phyloP scores from a whole-genome alignment of 305 asterid species.

The Solanum hybrid region DNA sequence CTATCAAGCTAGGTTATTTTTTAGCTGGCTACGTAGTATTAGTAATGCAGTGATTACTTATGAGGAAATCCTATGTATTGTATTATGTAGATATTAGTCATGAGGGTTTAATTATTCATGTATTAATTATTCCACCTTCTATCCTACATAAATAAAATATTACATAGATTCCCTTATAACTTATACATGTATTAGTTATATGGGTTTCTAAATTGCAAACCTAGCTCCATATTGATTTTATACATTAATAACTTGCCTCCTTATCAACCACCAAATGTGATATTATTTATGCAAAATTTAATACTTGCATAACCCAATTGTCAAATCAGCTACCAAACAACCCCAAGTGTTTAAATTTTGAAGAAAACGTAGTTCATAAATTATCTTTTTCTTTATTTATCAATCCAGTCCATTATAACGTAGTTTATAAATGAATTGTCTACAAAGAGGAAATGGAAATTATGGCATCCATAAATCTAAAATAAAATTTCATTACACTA shows the following conservation, averaged over 20 bases:
- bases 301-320: background rate
- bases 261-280: background rate
- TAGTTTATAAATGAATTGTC: background rate
- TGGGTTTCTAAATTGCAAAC: background rate
- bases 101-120: background rate
- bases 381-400: background rate
- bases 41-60: background rate
- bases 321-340: background rate
- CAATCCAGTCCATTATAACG: background rate
- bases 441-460: background rate
- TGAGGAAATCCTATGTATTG: background rate
- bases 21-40: background rate
- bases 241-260: background rate
- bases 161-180: background rate
- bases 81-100: background rate
- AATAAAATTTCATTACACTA: background rate
- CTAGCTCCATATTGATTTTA: background rate
- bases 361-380: background rate
- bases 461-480: background rate
- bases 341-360: background rate
- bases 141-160: background rate
- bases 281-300: background rate
- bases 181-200: background rate
- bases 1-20: background rate
- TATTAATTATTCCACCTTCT: background rate